Base-by-base conservation (phyloP, 805 yeast species). In the Metschnikowia santaceciliae region DNA sequence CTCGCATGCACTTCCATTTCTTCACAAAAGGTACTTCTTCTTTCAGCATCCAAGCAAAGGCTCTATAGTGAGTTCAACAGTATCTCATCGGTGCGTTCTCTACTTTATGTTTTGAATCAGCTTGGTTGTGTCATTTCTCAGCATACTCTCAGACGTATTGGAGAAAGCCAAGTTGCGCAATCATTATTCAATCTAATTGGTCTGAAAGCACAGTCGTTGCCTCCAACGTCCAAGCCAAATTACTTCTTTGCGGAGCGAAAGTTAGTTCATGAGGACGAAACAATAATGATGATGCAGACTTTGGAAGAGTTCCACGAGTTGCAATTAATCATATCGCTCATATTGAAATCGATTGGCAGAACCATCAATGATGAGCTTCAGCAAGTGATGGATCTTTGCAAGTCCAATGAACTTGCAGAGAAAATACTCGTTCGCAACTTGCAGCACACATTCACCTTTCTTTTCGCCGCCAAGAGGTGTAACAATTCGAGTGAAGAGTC, bases 141-240 rank as follows among this genome's bases (percentile, higher is more conserved):
- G 11, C 34, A 37, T 15, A 47, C 42, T 5, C 41, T 53, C 11
- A 32, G 38, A 17, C 34, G 32, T 4, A 37, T 44, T 13, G 57
- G 54, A 4, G 48, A 48, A 32, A 4, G 11, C 20, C 19, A 39
- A n/a, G 40, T 49, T 20, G 32, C 46, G 1, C 19, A 48, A 6
- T n/a, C 39, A 7, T 35, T 32, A 11, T 32, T 39, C 20, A 42
- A 30, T 11, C 11, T 43, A 5, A 39, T 42, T 23, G 26, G 22
- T 8, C 44, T 49, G 11, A 19, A 48, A 3, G 34, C 32, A 4
- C 41, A 46, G 13, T 34, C 48, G 13, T 50, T 58, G 30, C 71
- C 74, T 3, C 74, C 75, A 2, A 38, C 70, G 6, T 56, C 74
- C 8, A 68, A 66, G 46, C 61, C 69, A 11, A 58, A 55, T 36